Percentiles rank a stretch among this genome's conserved stretches.
Evolutionary conservation across 176 grass and related monocot genomes (phyloP).

Genomic region (Paspalum notatum): DNA sequence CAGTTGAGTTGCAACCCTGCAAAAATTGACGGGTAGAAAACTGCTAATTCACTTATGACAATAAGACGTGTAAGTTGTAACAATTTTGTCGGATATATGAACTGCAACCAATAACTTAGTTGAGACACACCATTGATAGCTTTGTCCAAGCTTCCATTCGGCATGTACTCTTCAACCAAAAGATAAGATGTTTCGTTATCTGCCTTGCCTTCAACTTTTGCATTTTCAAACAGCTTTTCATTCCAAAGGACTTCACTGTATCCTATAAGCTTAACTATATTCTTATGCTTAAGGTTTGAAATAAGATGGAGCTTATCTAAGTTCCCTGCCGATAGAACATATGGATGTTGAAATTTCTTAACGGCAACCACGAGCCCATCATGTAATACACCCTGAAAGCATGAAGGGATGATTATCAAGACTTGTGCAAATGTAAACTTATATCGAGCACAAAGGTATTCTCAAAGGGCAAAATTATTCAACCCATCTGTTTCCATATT

Average conservation of each 20-base stretch:
- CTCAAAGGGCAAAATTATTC: background rate
- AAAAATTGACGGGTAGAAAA: background rate
- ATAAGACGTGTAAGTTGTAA: too few species aligned
- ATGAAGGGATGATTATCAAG: background rate
- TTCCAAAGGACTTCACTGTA: background rate
- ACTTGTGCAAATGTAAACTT: background rate
- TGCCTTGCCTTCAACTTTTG: background rate
- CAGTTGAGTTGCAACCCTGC: background rate
- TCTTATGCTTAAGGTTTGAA: background rate
- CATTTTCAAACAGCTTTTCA: background rate
- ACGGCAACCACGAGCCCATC: background rate
- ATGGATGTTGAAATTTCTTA: background rate
- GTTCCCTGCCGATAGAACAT: background rate
- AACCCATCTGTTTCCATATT: too few species aligned
- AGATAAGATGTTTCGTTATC: background rate
- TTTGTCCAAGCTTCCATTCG: background rate
- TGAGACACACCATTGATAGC: background rate
- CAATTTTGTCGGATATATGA: background rate
- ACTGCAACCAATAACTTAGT: background rate
- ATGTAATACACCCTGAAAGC: background rate
- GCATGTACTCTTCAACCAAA: constrained; percentile 2
- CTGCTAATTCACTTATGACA: too few species aligned
- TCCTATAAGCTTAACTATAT: background rate
- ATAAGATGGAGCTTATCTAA: background rate
- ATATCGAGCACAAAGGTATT: background rate